These are phyloP conservation scores for Allium cepa DNA, from an alignment of 106 monocot species.

Conservation along the genomic window DNA sequence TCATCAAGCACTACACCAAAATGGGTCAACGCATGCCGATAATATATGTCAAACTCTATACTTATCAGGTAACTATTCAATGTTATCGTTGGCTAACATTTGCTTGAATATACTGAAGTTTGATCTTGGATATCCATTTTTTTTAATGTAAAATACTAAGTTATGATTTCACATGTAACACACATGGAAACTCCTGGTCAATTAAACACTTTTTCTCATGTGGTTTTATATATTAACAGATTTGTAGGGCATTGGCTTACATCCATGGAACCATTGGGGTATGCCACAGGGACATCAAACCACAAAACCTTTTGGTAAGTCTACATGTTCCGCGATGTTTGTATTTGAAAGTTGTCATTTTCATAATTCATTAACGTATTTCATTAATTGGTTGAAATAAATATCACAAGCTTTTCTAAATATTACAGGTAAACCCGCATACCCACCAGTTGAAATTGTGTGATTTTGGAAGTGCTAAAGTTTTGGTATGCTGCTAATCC, in stretches of 20 bases:
- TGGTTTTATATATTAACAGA: conserved; percentile 22
- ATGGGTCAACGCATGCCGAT: conserved; percentile 43
- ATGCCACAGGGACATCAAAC: conserved; percentile 74
- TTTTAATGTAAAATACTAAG: too few relatives aligned
- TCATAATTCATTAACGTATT: too few relatives aligned
- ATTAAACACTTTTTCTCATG: too few relatives aligned
- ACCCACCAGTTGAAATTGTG: conserved; percentile 60
- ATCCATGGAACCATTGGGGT: conserved; percentile 68
- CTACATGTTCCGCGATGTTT: neutral
- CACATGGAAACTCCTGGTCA: too few relatives aligned
- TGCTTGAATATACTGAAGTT: neutral
- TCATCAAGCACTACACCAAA: conserved; percentile 51
- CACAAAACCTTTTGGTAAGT: conserved; percentile 67
- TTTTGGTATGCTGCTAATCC: conserved; percentile 33
- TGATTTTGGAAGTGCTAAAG: conserved; percentile 80
- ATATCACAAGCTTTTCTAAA: neutral
- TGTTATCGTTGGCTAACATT: neutral
- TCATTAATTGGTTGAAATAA: too few relatives aligned
- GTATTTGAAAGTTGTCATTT: neutral
- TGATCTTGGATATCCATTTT: neutral
- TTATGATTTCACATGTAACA: too few relatives aligned
- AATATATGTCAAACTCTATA: conserved; percentile 42
- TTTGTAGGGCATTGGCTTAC: conserved; percentile 63
- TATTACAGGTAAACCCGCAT: conserved; percentile 59
- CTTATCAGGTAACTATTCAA: conserved; percentile 32